Base-by-base conservation (phyloP, 805 yeast genomes). In the Saccharomyces kudriavzevii region DNA sequence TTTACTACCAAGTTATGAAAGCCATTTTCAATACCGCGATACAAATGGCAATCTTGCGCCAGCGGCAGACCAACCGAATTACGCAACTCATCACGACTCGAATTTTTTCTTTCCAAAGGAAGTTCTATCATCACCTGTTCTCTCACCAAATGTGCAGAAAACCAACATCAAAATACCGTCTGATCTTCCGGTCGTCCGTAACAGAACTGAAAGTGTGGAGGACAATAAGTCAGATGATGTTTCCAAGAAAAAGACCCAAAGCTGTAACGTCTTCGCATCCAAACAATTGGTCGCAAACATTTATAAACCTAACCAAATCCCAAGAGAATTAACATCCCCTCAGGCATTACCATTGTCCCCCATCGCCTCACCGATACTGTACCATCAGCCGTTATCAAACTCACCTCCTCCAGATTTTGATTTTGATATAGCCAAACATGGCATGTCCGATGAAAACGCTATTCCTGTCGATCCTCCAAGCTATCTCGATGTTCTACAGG, bases 1-100 rank as follows among this genome's bases (percentile, higher is more conserved):
- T 0, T 67, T 86, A 40, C 70, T 87, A 49, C 95, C 95, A 3
- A 84, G 87, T 6, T 87, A 87, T 63, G 81, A 77, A 45, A 64
- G 61, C 1, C 68, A 63, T 50, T 46, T 49, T 11, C 17, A 31
- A 11, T 30, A 24, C 11, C n/a, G 49, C 52, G 58, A 45, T 45
- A 30, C 48, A 2, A 50, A 49, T 30, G 29, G 45, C 30, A 14
- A 49, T 20, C 25, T n/a, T 17, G 17, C 29, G 11, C 11, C 31
- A 35, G 8, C 43, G 8, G 13, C 11, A 35, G 43, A 35, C 17
- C 43, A 35, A 17, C 43, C n/a, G 8, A 35, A 8, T 43, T 45
- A 43, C 53, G 8, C 40, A 17, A 50, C 59, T n/a, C 62, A 63
- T 47, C 67, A 69, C 55, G 62, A 58, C 40, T 70, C 76, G 2